Evolutionary conservation across 108 stramenopile species (phyloP).

Genomic region (Cyclotella distinguenda): DNA sequence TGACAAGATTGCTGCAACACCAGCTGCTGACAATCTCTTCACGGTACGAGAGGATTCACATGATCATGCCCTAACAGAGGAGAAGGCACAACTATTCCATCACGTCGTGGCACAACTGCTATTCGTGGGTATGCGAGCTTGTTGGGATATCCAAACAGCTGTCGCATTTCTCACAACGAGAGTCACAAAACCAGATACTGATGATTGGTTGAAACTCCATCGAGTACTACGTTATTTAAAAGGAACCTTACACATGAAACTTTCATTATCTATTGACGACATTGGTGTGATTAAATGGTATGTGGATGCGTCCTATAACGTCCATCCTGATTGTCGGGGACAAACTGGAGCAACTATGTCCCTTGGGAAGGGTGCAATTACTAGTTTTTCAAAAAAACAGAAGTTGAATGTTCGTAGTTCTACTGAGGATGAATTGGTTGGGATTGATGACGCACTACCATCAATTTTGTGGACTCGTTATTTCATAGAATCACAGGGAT

Average conservation of each 20-base stretch:
- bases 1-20: not conserved
- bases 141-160: not conserved
- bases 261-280: not conserved
- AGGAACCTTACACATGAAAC: not conserved
- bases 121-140: not conserved
- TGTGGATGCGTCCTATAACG: not conserved
- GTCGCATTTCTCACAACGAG: slow-evolving; percentile 3
- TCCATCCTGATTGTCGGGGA: not conserved
- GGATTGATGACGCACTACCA: not conserved
- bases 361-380: not conserved
- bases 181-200: not conserved
- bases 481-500: not conserved
- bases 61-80: not conserved
- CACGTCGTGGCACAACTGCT: not conserved
- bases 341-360: not conserved
- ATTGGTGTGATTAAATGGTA: not conserved
- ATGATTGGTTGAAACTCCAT: not conserved
- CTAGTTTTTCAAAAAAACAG: not conserved
- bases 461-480: not conserved
- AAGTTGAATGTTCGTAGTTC: not conserved
- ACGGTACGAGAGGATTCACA: not conserved
- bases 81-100: not conserved
- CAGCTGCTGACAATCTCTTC: slow-evolving; percentile 9
- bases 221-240: not conserved
- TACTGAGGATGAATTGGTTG: not conserved